Base-by-base conservation (phyloP, 2,329 filamentous ascomycete genomes). In the Monilinia vaccinii-corymbosi region DNA sequence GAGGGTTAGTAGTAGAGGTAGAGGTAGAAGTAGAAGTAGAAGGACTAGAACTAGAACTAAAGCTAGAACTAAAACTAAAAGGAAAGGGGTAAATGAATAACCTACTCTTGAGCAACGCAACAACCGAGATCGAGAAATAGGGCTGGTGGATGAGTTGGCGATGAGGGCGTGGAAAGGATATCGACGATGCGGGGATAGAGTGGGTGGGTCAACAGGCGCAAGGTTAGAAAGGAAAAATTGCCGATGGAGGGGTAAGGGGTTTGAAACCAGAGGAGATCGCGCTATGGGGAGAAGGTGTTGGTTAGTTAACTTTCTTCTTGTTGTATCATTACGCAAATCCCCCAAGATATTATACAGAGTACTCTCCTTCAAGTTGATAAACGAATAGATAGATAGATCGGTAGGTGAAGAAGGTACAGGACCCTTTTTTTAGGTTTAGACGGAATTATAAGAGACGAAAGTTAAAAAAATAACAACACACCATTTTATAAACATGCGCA, bases 121-220 rank as follows among this genome's bases (percentile, higher is more conserved):
- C 73, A 75, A 16, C 73, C 74, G 1, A 76, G 63, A 61, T 76
- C 75, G 18, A 76, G 69, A 8, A 75, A 63, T 3, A 40, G 55
- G 1, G 50, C 25, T 13, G 62, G 61, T 32, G 56, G 38, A 46
- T 14, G 45, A 25, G 25, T 23, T 16, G 40, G 42, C 4, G 38
- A 23, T 14, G 48, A 31, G 9, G 56, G 56, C 2, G 56, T 36
- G 21, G 56, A 59, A 21, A 59, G 48, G 6, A 40, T 59, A 21
- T 51, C n/a, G 21, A 59, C 16, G 31, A 59, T 59, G 38, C 56
- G 56, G 56, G 56, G 56, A 46, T 59, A 59, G 23, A 59, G 56
- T 59, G 56, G 56, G 28, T 59, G 56, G 31, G 44, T 53, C 48
- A 59, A 21, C 16, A 59, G 56, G 25, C 56, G 56, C 38, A 59